Evolutionary conservation across 495 filamentous ascomycete species (phyloP).

Genomic region (Parathielavia appendiculata): DNA sequence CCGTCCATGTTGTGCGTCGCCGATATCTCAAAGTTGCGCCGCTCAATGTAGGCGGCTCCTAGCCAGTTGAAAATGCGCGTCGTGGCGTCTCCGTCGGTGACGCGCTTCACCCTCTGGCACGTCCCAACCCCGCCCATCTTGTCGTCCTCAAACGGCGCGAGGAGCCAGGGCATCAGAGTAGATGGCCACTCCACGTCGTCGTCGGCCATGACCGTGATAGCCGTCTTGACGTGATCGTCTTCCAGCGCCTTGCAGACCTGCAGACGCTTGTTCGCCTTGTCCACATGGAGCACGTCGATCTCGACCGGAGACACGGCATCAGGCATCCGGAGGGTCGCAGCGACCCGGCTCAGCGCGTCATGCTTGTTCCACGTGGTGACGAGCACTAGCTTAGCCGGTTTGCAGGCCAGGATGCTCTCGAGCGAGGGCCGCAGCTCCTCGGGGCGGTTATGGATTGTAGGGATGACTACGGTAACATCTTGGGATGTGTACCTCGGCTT

Average conservation of each 20-base stretch:
- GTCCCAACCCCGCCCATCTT: conserved; percentile 76
- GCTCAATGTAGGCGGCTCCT: conserved; percentile 74
- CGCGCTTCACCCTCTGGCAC: conserved; percentile 70
- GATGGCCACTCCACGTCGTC: conserved; percentile 83
- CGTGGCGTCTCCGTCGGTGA: conserved; percentile 51
- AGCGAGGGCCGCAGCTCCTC: conserved; percentile 49
- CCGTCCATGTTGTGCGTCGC: conserved; percentile 82
- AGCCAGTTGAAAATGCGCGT: conserved; percentile 69
- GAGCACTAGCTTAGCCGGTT: conserved; percentile 49
- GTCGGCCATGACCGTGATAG: conserved; percentile 76
- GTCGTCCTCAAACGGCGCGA: conserved; percentile 77
- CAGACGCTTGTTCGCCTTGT: conserved; percentile 66
- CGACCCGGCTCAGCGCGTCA: conserved; percentile 41
- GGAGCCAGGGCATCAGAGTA: conserved; percentile 72
- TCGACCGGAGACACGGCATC: conserved; percentile 21
- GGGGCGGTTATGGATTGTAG: conserved; percentile 51
- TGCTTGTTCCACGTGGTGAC: conserved; percentile 53
- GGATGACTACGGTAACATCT: conserved; percentile 55
- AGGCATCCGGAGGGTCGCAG: conserved; percentile 34
- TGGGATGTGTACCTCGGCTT: conserved; percentile 43
- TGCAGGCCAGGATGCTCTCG: conserved; percentile 51
- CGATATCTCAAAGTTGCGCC: conserved; percentile 84
- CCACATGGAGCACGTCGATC: conserved; percentile 42
- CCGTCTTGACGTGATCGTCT: conserved; percentile 55
- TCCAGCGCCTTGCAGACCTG: conserved; percentile 80